Conservation (phyloP, 176 grass and related monocot genomes). For the Musa troglodytarum region DNA sequence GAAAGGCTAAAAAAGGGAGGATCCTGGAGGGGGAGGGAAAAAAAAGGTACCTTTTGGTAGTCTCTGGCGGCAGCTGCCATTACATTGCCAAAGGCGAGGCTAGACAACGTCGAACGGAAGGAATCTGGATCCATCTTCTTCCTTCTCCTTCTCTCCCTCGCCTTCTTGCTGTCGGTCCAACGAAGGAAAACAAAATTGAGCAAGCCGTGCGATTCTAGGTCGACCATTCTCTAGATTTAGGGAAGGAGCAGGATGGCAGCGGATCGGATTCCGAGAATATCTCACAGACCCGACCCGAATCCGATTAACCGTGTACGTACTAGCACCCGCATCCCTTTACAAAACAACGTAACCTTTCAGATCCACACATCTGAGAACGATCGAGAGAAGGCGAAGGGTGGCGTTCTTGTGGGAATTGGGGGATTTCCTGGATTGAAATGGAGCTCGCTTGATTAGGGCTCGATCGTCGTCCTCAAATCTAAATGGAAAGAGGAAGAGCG, state of each 20-base stretch:
- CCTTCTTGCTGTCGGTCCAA: constrained; percentile 1
- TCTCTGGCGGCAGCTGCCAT: constrained; percentile 80
- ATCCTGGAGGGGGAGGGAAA: neutral
- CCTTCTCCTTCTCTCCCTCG: neutral
- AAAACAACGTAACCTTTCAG: too few species aligned
- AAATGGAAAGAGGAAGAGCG: too few species aligned
- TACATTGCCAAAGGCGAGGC: constrained; percentile 70
- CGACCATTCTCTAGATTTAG: neutral
- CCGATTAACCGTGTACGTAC: too few species aligned
- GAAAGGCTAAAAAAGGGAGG: neutral
- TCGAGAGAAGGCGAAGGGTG: too few species aligned
- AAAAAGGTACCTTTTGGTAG: constrained; percentile 70
- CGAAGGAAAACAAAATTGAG: neutral
- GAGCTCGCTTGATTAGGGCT: too few species aligned
- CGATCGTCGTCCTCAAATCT: too few species aligned
- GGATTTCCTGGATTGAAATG: too few species aligned
- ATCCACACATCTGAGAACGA: too few species aligned
- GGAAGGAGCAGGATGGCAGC: neutral
- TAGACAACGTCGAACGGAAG: constrained; percentile 68
- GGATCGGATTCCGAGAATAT: too few species aligned
- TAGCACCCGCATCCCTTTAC: too few species aligned
- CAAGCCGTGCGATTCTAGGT: neutral
- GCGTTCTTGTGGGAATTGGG: too few species aligned
- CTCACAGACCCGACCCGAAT: too few species aligned
- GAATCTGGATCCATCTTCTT: constrained; percentile 72